A percentile compares a stretch with the other conserved stretches of the same genome.
Evolutionary conservation across 768 basidiomycete species (phyloP).

Genomic region (Macrocybe gigantea): DNA sequence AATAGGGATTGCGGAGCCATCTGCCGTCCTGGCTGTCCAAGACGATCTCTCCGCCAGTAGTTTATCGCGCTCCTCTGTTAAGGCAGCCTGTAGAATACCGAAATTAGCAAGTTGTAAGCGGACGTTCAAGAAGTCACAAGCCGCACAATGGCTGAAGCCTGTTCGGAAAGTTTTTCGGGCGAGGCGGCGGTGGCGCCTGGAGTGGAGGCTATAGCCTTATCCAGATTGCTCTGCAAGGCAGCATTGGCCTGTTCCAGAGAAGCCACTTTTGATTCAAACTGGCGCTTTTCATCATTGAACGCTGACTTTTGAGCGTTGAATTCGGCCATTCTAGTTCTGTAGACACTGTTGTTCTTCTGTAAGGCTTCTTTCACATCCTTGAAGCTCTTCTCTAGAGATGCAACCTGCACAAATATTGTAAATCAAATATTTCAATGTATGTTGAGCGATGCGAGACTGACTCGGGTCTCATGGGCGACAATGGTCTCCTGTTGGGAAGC

Average conservation of each 20-base stretch:
- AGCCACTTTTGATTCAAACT: conserved; percentile 31
- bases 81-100: conserved; percentile 31
- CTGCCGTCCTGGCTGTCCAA: conserved; percentile 25
- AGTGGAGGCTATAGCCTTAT: conserved; percentile 10
- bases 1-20: conserved; percentile 15
- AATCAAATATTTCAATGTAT: no score
- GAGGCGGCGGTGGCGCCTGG: neutral
- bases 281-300: conserved; percentile 29
- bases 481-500: conserved; percentile 19
- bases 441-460: conserved; percentile 10
- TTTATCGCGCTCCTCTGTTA: conserved; percentile 56
- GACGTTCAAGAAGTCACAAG: conserved; percentile 30
- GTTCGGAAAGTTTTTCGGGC: conserved; percentile 6
- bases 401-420: conserved; percentile 24
- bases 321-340: conserved; percentile 26
- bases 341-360: conserved; percentile 21
- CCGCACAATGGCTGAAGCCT: conserved; percentile 21
- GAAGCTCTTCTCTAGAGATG: conserved; percentile 36
- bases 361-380: conserved; percentile 28
- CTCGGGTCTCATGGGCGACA: conserved; percentile 22
- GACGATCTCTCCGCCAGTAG: conserved; percentile 55
- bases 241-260: conserved; percentile 30
- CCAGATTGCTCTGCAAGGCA: conserved; percentile 20
- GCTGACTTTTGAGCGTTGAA: conserved; percentile 30
- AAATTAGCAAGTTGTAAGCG: neutral